phyloP scores from a whole-genome alignment of 1,284 basidiomycete species.

The Rhizoctonia solani region DNA sequence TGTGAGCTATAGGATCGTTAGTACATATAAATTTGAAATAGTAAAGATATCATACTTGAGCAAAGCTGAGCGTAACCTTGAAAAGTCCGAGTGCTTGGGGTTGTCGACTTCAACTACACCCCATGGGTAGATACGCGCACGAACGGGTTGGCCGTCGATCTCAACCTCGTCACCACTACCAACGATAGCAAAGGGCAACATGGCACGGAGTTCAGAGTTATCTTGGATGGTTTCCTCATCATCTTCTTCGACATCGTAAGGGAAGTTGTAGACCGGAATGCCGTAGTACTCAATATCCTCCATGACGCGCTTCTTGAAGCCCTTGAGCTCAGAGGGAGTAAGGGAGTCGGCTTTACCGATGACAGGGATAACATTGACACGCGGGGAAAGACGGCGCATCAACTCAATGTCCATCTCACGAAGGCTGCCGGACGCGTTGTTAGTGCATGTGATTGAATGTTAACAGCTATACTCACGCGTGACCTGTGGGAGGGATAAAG shows the following conservation, averaged over 20 bases:
- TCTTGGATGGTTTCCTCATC: slow-evolving; percentile 99
- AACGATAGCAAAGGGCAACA: slow-evolving; percentile 96
- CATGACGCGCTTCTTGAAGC: slow-evolving; percentile 99
- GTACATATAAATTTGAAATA: background rate
- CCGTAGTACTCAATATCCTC: slow-evolving; percentile 99
- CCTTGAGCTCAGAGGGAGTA: slow-evolving; percentile 87
- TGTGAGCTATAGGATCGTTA: slow-evolving; percentile 69
- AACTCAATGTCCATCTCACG: slow-evolving; percentile 99
- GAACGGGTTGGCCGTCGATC: slow-evolving; percentile 86
- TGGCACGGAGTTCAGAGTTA: slow-evolving; percentile 88
- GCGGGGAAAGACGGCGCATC: slow-evolving; percentile 93
- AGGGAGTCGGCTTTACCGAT: slow-evolving; percentile 97
- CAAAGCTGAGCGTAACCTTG: slow-evolving; percentile 85
- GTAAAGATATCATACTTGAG: slow-evolving; percentile 62
- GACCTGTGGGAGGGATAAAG: slow-evolving; percentile 95
- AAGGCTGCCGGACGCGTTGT: slow-evolving; percentile 59
- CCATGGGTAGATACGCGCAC: slow-evolving; percentile 96
- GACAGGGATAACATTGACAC: slow-evolving; percentile 99
- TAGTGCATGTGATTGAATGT: slow-evolving; percentile 41
- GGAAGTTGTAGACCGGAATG: slow-evolving; percentile 99
- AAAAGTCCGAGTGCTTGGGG: slow-evolving; percentile 97
- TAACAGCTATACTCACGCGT: slow-evolving; percentile 55
- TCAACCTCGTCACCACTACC: slow-evolving; percentile 97
- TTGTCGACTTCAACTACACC: slow-evolving; percentile 99
- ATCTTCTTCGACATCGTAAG: slow-evolving; percentile 98